Evolutionary conservation across 148 eudicot species (phyloP), one percentile per base, ranked within the genome.

Genomic region (Rhododendron williamsianum): DNA sequence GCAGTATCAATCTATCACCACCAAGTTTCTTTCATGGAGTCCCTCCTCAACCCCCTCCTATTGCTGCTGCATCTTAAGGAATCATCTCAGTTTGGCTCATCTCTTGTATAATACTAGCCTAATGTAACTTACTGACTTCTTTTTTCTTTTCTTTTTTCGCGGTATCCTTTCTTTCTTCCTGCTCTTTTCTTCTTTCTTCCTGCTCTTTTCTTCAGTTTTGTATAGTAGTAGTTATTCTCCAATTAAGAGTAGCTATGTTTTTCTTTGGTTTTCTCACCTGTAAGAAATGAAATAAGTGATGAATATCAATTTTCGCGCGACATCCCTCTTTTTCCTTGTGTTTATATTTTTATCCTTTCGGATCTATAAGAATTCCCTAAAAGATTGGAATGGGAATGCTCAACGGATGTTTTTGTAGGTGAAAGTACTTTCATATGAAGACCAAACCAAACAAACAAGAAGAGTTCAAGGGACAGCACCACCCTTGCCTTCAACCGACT

Each of bases 241-340:
- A 25, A 67, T 25, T 2, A 25, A 16, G 63, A 78, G 6, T 85
- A 30, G 35, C 86, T 78, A 67, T 38, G 33, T 63, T 81, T 82
- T 35, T 63, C 10, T 41, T 60, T 11, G 23, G 6, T 36, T 46
- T 0, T 81, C 76, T 38, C 41, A 54, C 27, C 4, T 82, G 88
- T 86, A 86, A 86, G 54, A 76, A 43, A 86, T 56, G 41, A 30
- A 76, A 81, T 82, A 46, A 82, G 48, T 35, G n/a, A 27, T 76
- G 38, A 74, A 30, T 71, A 82, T 86, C 19, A 86, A 21, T 10
- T 81, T 76, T 71, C 51, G 6, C 1, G 3, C 38, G 15, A 23
- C 80, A 54, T 19, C 58, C 1, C 81, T 45, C 45, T 25, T 52
- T 52, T 38, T 76, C 45, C 10, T 48, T 81, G 33, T 25, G 83